A percentile compares a stretch with the other conserved stretches of the same genome.
These are phyloP conservation scores for Apiospora malaysiana DNA, from an alignment of 2,329 filamentous ascomycete species.

Conservation along the genomic window DNA sequence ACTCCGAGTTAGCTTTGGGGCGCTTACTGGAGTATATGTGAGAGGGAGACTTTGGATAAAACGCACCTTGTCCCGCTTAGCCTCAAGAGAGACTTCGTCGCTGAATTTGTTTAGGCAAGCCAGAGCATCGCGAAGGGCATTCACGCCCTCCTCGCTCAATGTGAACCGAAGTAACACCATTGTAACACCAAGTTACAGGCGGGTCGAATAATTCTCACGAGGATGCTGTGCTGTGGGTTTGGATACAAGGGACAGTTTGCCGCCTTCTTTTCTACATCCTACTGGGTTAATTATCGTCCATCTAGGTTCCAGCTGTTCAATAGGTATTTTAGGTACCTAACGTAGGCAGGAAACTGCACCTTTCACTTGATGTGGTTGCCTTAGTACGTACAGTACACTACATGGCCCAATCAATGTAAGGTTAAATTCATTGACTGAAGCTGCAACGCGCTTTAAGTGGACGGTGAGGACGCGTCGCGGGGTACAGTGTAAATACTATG, in stretches of 20 bases:
- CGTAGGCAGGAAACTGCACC: neutral
- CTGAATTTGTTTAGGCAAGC: conserved; percentile 80
- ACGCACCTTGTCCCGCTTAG: conserved; percentile 68
- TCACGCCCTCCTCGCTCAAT: conserved; percentile 74
- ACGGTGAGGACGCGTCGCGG: neutral
- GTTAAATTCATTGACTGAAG: neutral
- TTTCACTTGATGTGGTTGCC: neutral
- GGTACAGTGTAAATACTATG: neutral
- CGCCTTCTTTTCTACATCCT: neutral
- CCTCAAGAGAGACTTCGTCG: conserved; percentile 78
- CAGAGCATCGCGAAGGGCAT: conserved; percentile 73
- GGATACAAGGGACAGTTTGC: neutral
- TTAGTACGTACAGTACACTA: neutral
- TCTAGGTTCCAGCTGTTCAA: neutral
- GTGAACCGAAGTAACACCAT: conserved; percentile 76
- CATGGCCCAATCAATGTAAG: neutral
- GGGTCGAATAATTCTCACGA: neutral
- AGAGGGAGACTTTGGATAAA: conserved; percentile 26
- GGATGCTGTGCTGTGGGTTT: neutral
- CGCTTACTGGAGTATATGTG: neutral
- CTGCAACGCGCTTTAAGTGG: neutral
- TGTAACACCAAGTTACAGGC: neutral
- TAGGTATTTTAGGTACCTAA: too few species aligned
- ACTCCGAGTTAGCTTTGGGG: conserved; percentile 24
- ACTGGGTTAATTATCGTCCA: neutral